phyloP scores from a whole-genome alignment of 176 grass and related monocot genomes.

The Avena insularis region DNA sequence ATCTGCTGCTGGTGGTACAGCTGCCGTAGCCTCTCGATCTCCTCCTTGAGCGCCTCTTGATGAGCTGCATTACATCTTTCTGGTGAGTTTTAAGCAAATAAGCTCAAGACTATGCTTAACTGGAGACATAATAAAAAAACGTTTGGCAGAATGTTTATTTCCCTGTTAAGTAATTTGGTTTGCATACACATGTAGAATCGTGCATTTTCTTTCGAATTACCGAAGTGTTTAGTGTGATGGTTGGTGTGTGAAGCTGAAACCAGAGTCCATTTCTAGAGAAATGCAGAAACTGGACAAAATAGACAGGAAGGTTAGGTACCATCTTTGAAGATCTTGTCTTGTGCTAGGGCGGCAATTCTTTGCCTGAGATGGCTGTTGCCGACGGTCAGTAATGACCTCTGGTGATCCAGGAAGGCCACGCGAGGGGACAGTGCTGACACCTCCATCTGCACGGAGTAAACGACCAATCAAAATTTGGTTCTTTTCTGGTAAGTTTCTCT shows the following conservation, averaged over 20 bases:
- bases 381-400: conserved; percentile 82
- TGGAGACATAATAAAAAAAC: background rate
- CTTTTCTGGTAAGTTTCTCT: background rate
- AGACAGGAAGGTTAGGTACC: conserved; percentile 46
- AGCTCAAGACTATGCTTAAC: background rate
- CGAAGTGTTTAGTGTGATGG: background rate
- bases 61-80: conserved; percentile 59
- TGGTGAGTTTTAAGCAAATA: background rate
- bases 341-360: conserved; percentile 85
- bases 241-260: background rate
- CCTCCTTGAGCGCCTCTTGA: conserved; percentile 84
- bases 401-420: conserved; percentile 96
- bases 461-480: background rate
- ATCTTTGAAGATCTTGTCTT: conserved; percentile 98
- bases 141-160: background rate
- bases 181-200: background rate
- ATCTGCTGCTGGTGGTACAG: conserved; percentile 89
- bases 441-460: conserved; percentile 60
- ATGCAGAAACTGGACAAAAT: background rate
- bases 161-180: background rate
- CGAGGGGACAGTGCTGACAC: conserved; percentile 86
- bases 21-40: conserved; percentile 80
- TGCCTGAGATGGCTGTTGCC: conserved; percentile 98
- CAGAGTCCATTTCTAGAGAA: background rate
- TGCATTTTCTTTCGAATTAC: background rate